These are phyloP conservation scores for Rhodotorula paludigena DNA, from an alignment of 768 basidiomycete genomes.

Conservation along the genomic window DNA sequence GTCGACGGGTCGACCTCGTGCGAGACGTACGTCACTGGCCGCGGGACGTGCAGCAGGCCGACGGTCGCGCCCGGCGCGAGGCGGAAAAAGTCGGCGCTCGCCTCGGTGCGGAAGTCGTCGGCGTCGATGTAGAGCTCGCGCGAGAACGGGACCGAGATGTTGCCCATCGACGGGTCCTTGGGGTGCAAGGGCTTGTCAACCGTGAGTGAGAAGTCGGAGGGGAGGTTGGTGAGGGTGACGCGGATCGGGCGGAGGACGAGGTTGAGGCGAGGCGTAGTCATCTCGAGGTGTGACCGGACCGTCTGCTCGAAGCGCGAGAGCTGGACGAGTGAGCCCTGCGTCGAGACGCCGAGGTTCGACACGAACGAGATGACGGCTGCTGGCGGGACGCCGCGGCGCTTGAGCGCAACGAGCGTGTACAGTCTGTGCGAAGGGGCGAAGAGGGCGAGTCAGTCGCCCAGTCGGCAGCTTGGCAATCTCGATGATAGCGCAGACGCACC, in stretches of 20 bases:
- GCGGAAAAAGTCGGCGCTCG: slow-evolving; percentile 88
- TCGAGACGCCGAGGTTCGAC: slow-evolving; percentile 88
- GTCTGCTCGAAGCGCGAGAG: slow-evolving; percentile 82
- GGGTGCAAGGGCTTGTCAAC: slow-evolving; percentile 91
- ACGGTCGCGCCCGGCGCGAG: slow-evolving; percentile 97
- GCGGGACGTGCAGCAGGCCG: slow-evolving; percentile 85
- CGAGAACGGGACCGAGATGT: slow-evolving; percentile 75
- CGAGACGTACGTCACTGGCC: slow-evolving; percentile 87
- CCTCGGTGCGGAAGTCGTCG: slow-evolving; percentile 81
- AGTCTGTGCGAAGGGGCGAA: slow-evolving; percentile 48
- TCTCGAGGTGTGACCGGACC: slow-evolving; percentile 83
- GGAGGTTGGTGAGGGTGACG: slow-evolving; percentile 82
- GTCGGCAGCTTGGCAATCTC: neutral
- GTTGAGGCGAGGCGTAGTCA: slow-evolving; percentile 75
- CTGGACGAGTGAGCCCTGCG: slow-evolving; percentile 74
- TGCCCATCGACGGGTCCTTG: slow-evolving; percentile 82
- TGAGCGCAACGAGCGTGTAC: slow-evolving; percentile 91
- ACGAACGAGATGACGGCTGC: slow-evolving; percentile 92
- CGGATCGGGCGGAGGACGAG: slow-evolving; percentile 88
- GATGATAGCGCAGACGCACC: slow-evolving; percentile 49
- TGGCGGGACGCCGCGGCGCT: slow-evolving; percentile 92
- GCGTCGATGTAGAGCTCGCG: slow-evolving; percentile 84
- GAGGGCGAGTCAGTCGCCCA: no score
- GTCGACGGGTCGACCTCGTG: slow-evolving; percentile 69
- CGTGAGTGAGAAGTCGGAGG: slow-evolving; percentile 74